Conservation (phyloP, 2,329 filamentous ascomycete genomes). For the Pseudogymnoascus sp. region DNA sequence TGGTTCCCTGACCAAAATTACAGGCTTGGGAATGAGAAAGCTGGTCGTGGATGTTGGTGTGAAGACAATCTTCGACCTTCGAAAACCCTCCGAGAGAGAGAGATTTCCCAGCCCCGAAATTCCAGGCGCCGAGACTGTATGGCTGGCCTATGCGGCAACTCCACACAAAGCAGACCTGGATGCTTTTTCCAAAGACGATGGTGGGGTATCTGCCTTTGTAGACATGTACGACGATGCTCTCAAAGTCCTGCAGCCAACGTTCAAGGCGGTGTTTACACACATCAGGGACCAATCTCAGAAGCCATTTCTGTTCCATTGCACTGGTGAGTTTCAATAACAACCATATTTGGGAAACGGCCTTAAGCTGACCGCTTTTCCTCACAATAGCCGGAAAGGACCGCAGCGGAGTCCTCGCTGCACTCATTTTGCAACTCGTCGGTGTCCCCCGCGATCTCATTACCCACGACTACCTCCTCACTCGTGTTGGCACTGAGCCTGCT, state of each 20-base stretch:
- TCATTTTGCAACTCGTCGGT: conserved; percentile 45
- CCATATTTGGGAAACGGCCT: not conserved
- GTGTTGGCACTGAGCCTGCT: conserved; percentile 45
- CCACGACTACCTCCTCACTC: conserved; percentile 46
- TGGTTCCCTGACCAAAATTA: conserved; percentile 15
- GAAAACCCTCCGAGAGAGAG: conserved; percentile 38
- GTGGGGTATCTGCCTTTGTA: conserved; percentile 38
- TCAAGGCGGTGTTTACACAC: conserved; percentile 40
- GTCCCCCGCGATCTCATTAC: conserved; percentile 35
- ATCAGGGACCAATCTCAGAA: conserved; percentile 39
- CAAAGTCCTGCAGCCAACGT: conserved; percentile 34
- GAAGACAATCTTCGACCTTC: conserved; percentile 41
- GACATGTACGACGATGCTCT: conserved; percentile 42
- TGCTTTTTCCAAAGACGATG: conserved; percentile 37
- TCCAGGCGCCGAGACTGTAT: conserved; percentile 39
- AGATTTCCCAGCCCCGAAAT: conserved; percentile 37
- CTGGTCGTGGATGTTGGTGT: not conserved
- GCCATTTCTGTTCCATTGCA: conserved; percentile 45
- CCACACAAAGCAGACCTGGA: conserved; percentile 27
- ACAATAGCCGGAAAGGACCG: conserved; percentile 44
- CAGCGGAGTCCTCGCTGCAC: conserved; percentile 43
- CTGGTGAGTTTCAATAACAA: conserved; percentile 33
- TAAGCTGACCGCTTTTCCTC: not conserved
- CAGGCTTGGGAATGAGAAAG: not conserved
- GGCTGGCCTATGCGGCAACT: conserved; percentile 33